Evolutionary conservation across 495 filamentous ascomycete genomes (phyloP).

Genomic region (Astrothelium subdiscretum): DNA sequence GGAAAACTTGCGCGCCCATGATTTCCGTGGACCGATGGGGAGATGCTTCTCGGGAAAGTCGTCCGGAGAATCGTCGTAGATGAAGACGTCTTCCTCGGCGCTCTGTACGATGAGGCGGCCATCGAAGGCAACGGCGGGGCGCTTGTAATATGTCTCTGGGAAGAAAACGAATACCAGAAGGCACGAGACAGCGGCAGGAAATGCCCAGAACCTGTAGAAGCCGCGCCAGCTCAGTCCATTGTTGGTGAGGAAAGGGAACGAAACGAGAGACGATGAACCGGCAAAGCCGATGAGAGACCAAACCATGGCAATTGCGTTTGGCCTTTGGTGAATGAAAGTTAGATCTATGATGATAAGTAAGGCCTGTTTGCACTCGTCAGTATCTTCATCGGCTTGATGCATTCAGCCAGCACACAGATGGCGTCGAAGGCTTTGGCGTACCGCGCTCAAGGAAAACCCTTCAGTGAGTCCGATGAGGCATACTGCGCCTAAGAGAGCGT

Average conservation of each 20-base stretch:
- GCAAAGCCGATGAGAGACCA: slow-evolving; percentile 6
- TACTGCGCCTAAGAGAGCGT: slow-evolving; percentile 1
- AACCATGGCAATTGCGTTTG: slow-evolving; percentile 7
- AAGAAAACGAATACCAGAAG: slow-evolving; percentile 5
- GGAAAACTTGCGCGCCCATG: neutral
- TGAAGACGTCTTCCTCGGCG: slow-evolving; percentile 7
- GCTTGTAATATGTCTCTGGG: slow-evolving; percentile 14
- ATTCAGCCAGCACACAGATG: neutral
- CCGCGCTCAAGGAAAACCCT: slow-evolving; percentile 8
- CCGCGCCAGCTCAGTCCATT: slow-evolving; percentile 7
- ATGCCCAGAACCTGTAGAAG: slow-evolving; percentile 7
- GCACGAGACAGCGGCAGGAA: slow-evolving; percentile 3
- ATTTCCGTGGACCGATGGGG: neutral
- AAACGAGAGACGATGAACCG: neutral
- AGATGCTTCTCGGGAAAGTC: neutral
- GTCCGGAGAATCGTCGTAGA: slow-evolving; percentile 7
- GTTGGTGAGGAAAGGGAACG: slow-evolving; percentile 6
- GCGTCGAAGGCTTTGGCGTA: neutral
- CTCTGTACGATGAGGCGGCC: slow-evolving; percentile 9
- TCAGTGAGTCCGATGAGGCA: slow-evolving; percentile 7
- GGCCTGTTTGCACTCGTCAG: neutral
- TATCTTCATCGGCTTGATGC: neutral
- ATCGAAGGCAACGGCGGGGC: slow-evolving; percentile 8
- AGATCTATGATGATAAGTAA: slow-evolving; percentile 14
- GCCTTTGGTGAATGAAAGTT: slow-evolving; percentile 14